Evolutionary conservation across 73 alveolate species (phyloP), one percentile per base, ranked within the genome.

Genomic region (Effrenium voratum): DNA sequence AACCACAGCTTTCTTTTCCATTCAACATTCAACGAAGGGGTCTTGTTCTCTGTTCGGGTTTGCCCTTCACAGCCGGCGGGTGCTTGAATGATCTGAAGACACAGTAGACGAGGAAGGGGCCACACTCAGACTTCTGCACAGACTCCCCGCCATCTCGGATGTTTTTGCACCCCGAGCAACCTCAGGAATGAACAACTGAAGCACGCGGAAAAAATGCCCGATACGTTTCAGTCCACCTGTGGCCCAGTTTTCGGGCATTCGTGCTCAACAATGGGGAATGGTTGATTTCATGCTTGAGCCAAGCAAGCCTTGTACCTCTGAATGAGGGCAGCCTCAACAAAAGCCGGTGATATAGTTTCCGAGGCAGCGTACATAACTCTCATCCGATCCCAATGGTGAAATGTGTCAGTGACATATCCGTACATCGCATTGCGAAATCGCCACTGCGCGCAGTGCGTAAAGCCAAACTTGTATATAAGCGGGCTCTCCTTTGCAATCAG

Each of bases 131-230:
- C 12, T 79, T 45, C 38, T 22, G 28, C 19, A 28, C 90, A 26
- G 68, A 43, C 44, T 79, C 90, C 30, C 90, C 90, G 28, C 90
- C 90, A 79, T 79, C 90, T 1, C 90, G 40, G 24, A 15, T 15
- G 44, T 79, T 79, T 26, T 79, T 79, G 90, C 90, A 79, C 2
- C 90, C 90, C 26, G 43, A 32, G 45, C 8, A 44, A 43, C 90
- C 90, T 79, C 24, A 46, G 90, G 2, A 44, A 12, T 16, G 66
- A 5, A 36, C 10, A 63, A 16, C 40, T 8, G 40, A 36, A 5
- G 36, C 43, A 63, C 22, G 12, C 68, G 22, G 12, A 15, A 15
- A 55, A 55, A 55, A 55, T 55, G 22, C 22, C 12, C 22, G 77
- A 63, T 63, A 63, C 40, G 26, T 15, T 36, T 63, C 40, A 8